Conservation (phyloP, 768 basidiomycete species). For the Russula sp. region DNA sequence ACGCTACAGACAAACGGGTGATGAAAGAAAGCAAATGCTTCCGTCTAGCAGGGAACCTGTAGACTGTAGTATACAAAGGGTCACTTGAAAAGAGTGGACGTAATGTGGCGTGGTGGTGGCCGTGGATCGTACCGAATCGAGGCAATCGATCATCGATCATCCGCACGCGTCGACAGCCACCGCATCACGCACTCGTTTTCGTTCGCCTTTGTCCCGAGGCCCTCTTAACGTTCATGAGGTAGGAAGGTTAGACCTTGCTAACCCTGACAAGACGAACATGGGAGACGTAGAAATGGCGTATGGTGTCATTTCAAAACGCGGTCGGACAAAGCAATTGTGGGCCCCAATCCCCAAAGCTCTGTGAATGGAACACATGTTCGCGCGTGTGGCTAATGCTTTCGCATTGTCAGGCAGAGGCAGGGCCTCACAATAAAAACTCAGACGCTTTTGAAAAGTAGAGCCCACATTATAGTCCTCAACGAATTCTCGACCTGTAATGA, state of each 20-base stretch:
- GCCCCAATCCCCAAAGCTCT: not conserved
- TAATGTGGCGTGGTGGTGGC: not conserved
- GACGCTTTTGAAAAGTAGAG: not conserved
- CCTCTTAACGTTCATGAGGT: not conserved
- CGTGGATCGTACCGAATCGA: no score
- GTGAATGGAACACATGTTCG: slow-evolving; percentile 1
- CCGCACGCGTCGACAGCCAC: not conserved
- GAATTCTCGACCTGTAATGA: not conserved
- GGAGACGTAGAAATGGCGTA: not conserved
- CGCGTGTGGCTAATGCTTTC: not conserved
- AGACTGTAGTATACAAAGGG: no score
- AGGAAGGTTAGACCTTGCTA: not conserved
- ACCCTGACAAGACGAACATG: not conserved
- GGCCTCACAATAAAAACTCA: not conserved
- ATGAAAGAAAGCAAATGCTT: no score
- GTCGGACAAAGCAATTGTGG: not conserved
- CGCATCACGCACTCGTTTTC: no score
- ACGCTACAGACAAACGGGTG: no score
- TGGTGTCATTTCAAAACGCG: slow-evolving; percentile 4
- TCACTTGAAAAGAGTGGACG: not conserved
- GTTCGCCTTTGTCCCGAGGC: not conserved
- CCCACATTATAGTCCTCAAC: not conserved
- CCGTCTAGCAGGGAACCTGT: no score
- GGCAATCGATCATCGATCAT: not conserved
- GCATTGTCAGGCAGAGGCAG: not conserved